These are phyloP conservation scores for Metschnikowia orientalis DNA, from an alignment of 805 yeast genomes.

Conservation along the genomic window DNA sequence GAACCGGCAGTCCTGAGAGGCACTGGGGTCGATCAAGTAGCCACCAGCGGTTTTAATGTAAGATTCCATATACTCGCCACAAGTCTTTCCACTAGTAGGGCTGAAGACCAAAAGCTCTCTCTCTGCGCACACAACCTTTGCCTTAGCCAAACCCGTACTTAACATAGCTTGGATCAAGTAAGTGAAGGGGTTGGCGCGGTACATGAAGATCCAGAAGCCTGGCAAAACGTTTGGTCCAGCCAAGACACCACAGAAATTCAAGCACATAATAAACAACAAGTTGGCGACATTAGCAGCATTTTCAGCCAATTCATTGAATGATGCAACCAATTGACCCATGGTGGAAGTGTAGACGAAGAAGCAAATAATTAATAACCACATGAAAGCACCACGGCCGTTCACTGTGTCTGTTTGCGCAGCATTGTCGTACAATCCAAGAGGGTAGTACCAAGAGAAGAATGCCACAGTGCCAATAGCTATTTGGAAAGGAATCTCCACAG, in stretches of 20 bases:
- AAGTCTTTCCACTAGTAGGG: slow-evolving; percentile 57
- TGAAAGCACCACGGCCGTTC: slow-evolving; percentile 32
- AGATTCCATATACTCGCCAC: slow-evolving; percentile 48
- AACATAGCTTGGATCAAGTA: slow-evolving; percentile 41
- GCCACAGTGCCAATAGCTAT: slow-evolving; percentile 50
- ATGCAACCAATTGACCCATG: slow-evolving; percentile 21
- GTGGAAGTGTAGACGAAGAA: slow-evolving; percentile 21
- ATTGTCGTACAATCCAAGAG: slow-evolving; percentile 18
- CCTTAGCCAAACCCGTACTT: slow-evolving; percentile 43
- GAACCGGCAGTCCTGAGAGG: slow-evolving; percentile 54
- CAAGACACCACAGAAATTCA: slow-evolving; percentile 78
- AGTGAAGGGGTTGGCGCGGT: slow-evolving; percentile 67
- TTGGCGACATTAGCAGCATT: slow-evolving; percentile 25
- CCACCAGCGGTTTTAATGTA: slow-evolving; percentile 48
- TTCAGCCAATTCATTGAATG: slow-evolving; percentile 22
- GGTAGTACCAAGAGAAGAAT: slow-evolving; percentile 67
- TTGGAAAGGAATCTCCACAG: slow-evolving; percentile 48
- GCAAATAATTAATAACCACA: slow-evolving; percentile 28
- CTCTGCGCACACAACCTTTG: slow-evolving; percentile 46
- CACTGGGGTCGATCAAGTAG: slow-evolving; percentile 51
- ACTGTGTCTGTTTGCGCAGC: slow-evolving; percentile 18
- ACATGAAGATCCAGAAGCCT: slow-evolving; percentile 82
- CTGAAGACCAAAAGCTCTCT: slow-evolving; percentile 26
- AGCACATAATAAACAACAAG: slow-evolving; percentile 23
- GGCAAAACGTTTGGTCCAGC: slow-evolving; percentile 58